Base-by-base conservation (phyloP, 495 filamentous ascomycete genomes). In the Haplographium delicatum region DNA sequence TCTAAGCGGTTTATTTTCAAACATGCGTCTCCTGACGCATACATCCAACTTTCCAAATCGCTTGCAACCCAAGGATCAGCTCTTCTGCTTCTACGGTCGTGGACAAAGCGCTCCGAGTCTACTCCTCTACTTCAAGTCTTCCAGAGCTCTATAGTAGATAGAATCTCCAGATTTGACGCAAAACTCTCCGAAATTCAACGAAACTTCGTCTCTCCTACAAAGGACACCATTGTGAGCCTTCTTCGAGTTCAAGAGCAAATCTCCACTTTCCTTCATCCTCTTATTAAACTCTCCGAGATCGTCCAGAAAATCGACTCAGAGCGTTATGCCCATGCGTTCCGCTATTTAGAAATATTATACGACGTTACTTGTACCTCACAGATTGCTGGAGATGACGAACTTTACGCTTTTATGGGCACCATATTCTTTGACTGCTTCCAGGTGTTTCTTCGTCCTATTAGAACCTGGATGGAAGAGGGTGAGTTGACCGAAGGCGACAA, bases 351-450 rank as follows among this genome's bases (percentile, higher is more conserved):
- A 58, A 65, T 82, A 3, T 68, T 98, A 0, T 94, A 80, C 54
- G 80, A 88, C 24, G 65, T 76, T 5, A 76, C 83, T 1, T 84
- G 82, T 58, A 68, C 74, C 28, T 74, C 78, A 4, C 89, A 96
- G 62, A 73, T 86, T 48, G 75, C 77, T 33, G 85, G 84, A 1
- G 76, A 85, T 42, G 70, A 72, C 4, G 63, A 58, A 6, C 70
- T 75, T 16, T 94, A 84, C 57, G 60, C 64, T 23, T 77, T 73
- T 35, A 72, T 90, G 13, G 78, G 78, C 8, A 66, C 67, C 3
- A 68, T 95, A 9, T 94, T 96, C 66, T 85, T 93, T 41, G 73
- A 82, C 22, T 94, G 89, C 61, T 87, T 96, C 28, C 79, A 84
- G 51, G 82, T 86, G 3, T 96, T 96, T 62, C 73, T 91, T 23